These are phyloP conservation scores for Populus simonii DNA, from an alignment of 345 rosid genomes.

Conservation along the genomic window DNA sequence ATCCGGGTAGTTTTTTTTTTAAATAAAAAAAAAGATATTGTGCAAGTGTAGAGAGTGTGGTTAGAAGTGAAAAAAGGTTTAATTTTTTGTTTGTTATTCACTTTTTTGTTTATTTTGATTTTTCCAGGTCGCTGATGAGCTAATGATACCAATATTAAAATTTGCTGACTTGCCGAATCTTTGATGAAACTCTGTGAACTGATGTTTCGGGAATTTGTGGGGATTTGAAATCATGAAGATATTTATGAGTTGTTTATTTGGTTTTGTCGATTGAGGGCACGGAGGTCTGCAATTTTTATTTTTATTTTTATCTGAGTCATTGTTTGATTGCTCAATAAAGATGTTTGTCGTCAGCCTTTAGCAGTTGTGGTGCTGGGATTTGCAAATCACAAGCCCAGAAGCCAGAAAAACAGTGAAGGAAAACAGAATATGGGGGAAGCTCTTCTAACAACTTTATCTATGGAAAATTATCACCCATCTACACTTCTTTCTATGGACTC, in stretches of 20 bases:
- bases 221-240: conserved; percentile 50
- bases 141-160: conserved; percentile 17
- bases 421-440: conserved; percentile 53
- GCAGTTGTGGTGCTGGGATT: background rate
- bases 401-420: background rate
- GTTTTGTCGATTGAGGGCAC: conserved; percentile 57
- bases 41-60: background rate
- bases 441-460: conserved; percentile 51
- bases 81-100: background rate
- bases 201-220: conserved; percentile 16
- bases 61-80: background rate
- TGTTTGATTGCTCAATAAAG: background rate
- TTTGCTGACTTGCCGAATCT: conserved; percentile 14
- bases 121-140: conserved; percentile 30
- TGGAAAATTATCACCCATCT: conserved; percentile 95
- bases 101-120: background rate
- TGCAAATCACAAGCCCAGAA: conserved; percentile 3
- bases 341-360: conserved; percentile 13
- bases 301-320: background rate
- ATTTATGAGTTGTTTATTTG: conserved; percentile 48
- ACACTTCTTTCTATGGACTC: conserved; percentile 96
- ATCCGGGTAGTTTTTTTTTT: background rate
- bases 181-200: conserved; percentile 25
- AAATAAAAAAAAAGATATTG: too few species aligned
- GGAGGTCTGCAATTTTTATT: conserved; percentile 2